Evolutionary conservation across 306 rosid species (phyloP).

Genomic region (Crataegus laevigata): DNA sequence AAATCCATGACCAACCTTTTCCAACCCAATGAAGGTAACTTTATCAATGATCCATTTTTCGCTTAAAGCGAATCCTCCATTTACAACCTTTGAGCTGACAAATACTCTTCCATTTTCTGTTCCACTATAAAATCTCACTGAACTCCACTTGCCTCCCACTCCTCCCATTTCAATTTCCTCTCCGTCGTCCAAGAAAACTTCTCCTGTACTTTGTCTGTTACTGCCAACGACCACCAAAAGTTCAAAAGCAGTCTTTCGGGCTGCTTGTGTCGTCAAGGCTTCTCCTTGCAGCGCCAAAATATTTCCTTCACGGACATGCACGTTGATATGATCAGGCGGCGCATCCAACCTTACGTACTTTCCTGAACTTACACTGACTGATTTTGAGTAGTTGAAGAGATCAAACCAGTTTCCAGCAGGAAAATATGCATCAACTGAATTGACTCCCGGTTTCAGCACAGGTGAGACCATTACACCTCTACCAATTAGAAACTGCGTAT

Average conservation of each 20-base stretch:
- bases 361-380: slow-evolving; percentile 46
- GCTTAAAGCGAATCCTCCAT: slow-evolving; percentile 50
- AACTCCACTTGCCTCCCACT: slow-evolving; percentile 51
- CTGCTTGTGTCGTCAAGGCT: slow-evolving; percentile 49
- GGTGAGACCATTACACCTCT: slow-evolving; percentile 74
- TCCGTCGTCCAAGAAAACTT: slow-evolving; percentile 75
- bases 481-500: slow-evolving; percentile 72
- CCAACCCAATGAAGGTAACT: slow-evolving; percentile 54
- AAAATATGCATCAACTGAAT: slow-evolving; percentile 63
- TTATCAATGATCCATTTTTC: slow-evolving; percentile 53
- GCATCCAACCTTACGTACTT: slow-evolving; percentile 47
- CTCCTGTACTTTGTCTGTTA: slow-evolving; percentile 37
- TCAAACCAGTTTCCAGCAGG: slow-evolving; percentile 86
- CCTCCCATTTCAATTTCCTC: slow-evolving; percentile 50
- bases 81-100: slow-evolving; percentile 44
- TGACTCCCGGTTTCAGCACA: slow-evolving; percentile 45
- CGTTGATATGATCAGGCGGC: slow-evolving; percentile 67
- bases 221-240: slow-evolving; percentile 46
- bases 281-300: slow-evolving; percentile 71
- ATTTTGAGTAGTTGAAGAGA: slow-evolving; percentile 57
- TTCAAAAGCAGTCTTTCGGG: slow-evolving; percentile 51
- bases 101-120: slow-evolving; percentile 8
- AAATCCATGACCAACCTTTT: slow-evolving; percentile 16
- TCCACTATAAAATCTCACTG: slow-evolving; percentile 37
- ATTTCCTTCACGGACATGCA: slow-evolving; percentile 61